Conservation (phyloP, 306 rosid genomes). For the Parietaria judaica region DNA sequence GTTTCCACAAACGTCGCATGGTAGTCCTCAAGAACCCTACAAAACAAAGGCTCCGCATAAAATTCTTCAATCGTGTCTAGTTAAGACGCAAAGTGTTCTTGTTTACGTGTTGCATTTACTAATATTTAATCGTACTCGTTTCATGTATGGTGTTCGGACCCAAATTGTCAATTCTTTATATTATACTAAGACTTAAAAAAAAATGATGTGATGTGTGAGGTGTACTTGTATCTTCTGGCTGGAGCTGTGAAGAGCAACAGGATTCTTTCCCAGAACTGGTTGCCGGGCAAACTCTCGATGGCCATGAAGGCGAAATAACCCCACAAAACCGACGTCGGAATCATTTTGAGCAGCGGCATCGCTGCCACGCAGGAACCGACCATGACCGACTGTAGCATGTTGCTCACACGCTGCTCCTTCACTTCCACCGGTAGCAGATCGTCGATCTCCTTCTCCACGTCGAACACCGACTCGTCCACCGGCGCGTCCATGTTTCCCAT, state of each 20-base stretch:
- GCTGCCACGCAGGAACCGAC: constrained; percentile 96
- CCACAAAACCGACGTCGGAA: constrained; percentile 99
- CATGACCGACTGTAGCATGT: constrained; percentile 75
- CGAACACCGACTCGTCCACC: constrained; percentile 72
- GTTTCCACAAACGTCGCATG: constrained; percentile 97
- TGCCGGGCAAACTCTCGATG: constrained; percentile 93
- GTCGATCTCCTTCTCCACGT: constrained; percentile 89
- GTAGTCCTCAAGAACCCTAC: constrained; percentile 93
- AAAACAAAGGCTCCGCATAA: neutral
- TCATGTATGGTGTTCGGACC: too few species aligned
- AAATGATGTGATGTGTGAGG: too few species aligned
- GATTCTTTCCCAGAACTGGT: constrained; percentile 98
- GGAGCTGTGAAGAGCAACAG: constrained; percentile 89
- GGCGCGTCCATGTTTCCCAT: constrained; percentile 83
- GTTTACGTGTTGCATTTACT: too few species aligned
- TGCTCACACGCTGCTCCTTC: constrained; percentile 88
- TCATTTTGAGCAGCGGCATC: constrained; percentile 88
- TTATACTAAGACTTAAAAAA: too few species aligned
- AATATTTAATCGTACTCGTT: too few species aligned
- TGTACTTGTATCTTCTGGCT: constrained; percentile 75
- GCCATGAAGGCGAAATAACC: constrained; percentile 99
- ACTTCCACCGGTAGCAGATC: constrained; percentile 93
- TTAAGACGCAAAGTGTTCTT: too few species aligned
- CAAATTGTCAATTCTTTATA: too few species aligned
- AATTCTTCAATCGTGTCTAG: neutral